A percentile compares a stretch with the other conserved stretches of the same genome.
Evolutionary conservation across 805 yeast species (phyloP).

Genomic region (Metschnikowia anglica): DNA sequence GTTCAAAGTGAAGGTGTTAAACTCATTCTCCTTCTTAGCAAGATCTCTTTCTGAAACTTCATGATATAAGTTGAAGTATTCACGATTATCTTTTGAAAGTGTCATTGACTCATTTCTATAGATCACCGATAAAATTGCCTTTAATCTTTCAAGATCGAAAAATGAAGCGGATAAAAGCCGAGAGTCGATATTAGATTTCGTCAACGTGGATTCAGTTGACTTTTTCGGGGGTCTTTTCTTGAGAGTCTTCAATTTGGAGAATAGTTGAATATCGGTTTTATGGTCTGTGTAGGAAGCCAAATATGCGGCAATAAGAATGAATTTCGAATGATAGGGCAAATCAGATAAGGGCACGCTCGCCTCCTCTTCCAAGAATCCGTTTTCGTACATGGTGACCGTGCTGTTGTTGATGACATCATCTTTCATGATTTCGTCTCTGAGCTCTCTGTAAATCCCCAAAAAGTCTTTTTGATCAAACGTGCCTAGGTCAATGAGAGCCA

Average conservation of each 20-base stretch:
- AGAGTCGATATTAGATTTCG: conserved; percentile 52
- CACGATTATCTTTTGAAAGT: conserved; percentile 26
- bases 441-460: conserved; percentile 34
- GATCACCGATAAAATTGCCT: conserved; percentile 77
- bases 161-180: conserved; percentile 67
- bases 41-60: conserved; percentile 37
- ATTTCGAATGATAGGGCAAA: conserved; percentile 62
- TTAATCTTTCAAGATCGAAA: conserved; percentile 74
- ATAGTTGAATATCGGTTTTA: conserved; percentile 64
- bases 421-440: conserved; percentile 27
- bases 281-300: conserved; percentile 77
- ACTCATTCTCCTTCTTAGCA: conserved; percentile 33
- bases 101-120: conserved; percentile 43
- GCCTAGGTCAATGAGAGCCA: conserved; percentile 27
- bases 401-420: conserved; percentile 35
- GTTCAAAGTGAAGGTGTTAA: conserved; percentile 36
- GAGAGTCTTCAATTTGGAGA: conserved; percentile 54
- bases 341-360: conserved; percentile 31
- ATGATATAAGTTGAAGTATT: conserved; percentile 26
- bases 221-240: conserved; percentile 44
- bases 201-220: conserved; percentile 16
- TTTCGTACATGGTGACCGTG: conserved; percentile 27
- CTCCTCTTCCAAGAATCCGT: conserved; percentile 21
- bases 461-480: conserved; percentile 29
- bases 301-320: conserved; percentile 75